Percentiles rank a stretch among this genome's conserved stretches.
Conservation (phyloP, 2,329 filamentous ascomycete species). For the Amauroascus niger region DNA sequence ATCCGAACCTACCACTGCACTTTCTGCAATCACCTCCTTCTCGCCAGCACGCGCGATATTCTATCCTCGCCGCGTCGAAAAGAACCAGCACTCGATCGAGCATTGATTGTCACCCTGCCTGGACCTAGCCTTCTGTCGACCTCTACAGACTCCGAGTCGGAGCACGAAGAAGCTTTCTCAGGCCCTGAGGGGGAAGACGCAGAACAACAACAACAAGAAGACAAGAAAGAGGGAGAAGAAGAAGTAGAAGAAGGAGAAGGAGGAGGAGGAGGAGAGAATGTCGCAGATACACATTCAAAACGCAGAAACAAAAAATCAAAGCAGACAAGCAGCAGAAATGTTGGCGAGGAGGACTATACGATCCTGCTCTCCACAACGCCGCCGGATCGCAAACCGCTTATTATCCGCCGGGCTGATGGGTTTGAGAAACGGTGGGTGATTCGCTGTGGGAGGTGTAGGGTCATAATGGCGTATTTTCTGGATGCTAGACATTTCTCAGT, state of each 20-base stretch:
- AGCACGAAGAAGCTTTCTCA: slow-evolving; percentile 9
- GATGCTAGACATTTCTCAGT: slow-evolving; percentile 42
- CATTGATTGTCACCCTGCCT: slow-evolving; percentile 49
- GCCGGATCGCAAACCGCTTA: slow-evolving; percentile 40
- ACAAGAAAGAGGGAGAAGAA: slow-evolving; percentile 4
- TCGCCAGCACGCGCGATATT: slow-evolving; percentile 50
- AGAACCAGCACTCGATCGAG: slow-evolving; percentile 42
- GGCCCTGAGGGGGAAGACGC: slow-evolving; percentile 12
- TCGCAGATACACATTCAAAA: background rate
- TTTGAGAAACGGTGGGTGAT: slow-evolving; percentile 57
- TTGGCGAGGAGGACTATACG: slow-evolving; percentile 31
- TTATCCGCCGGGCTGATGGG: slow-evolving; percentile 51
- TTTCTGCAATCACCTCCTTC: slow-evolving; percentile 55
- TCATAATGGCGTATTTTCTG: slow-evolving; percentile 55
- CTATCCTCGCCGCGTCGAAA: slow-evolving; percentile 45
- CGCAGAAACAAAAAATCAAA: background rate
- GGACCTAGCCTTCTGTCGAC: slow-evolving; percentile 12
- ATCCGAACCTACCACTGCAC: slow-evolving; percentile 51
- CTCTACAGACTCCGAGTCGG: slow-evolving; percentile 17
- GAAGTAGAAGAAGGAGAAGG: slow-evolving; percentile 8
- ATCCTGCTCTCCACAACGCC: slow-evolving; percentile 44
- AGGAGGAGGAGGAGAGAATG: slow-evolving; percentile 16
- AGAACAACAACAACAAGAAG: too few relatives aligned
- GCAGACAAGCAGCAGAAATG: background rate
- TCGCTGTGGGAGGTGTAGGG: slow-evolving; percentile 51